These are phyloP conservation scores for Leccinum obscurum DNA, from an alignment of 768 basidiomycete species.

Conservation along the genomic window DNA sequence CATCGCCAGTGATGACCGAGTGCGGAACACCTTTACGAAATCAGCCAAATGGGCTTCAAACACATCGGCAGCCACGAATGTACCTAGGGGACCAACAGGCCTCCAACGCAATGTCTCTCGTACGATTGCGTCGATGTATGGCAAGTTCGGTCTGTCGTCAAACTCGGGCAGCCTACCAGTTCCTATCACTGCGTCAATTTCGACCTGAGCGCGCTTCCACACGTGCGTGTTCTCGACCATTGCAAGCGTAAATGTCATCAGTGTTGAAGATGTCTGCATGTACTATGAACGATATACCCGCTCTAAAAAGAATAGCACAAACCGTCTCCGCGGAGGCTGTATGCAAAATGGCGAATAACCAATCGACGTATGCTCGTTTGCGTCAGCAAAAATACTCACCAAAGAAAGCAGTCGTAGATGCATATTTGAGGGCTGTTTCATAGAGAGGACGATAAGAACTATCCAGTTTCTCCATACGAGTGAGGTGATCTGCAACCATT, in stretches of 20 bases:
- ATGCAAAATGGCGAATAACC: background rate
- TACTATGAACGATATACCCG: background rate
- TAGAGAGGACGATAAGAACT: background rate
- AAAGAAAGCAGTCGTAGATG: background rate
- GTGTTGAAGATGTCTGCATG: background rate
- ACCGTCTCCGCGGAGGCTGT: background rate
- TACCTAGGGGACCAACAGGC: background rate
- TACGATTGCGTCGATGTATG: background rate
- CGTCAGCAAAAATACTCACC: background rate
- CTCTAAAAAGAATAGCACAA: background rate
- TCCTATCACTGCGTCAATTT: background rate
- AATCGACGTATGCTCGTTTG: background rate
- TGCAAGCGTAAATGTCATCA: background rate
- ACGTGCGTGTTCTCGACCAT: background rate
- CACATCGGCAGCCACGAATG: background rate
- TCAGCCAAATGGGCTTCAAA: background rate
- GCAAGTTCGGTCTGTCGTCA: background rate
- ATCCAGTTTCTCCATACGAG: background rate
- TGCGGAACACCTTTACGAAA: background rate
- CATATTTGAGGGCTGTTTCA: background rate
- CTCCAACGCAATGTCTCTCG: background rate
- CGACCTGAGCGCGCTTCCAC: background rate
- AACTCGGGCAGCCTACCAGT: background rate
- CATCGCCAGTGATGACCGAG: background rate
- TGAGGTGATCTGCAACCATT: background rate